Conservation (phyloP, 495 filamentous ascomycete species). For the Friedmanniomyces simplex region DNA sequence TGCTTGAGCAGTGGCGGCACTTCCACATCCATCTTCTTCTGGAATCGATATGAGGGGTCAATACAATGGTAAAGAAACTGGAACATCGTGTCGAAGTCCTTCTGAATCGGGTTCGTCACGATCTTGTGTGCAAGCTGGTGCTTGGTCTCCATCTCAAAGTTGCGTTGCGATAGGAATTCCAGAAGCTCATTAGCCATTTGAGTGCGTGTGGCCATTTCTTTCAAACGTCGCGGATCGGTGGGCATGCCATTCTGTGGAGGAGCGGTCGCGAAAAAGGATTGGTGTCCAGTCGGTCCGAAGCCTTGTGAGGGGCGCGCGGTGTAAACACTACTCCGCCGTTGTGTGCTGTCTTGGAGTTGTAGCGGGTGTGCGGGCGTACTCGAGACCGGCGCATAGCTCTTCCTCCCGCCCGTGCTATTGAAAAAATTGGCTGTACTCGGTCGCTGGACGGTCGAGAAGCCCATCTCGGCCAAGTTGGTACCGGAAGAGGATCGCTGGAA, state of each 20-base stretch:
- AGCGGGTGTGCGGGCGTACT: slow-evolving; percentile 34
- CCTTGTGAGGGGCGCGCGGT: slow-evolving; percentile 48
- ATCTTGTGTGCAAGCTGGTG: slow-evolving; percentile 78
- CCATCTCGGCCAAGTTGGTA: slow-evolving; percentile 58
- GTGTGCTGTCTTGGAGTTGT: slow-evolving; percentile 31
- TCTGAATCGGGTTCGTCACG: slow-evolving; percentile 87
- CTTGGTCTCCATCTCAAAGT: slow-evolving; percentile 97
- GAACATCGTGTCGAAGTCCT: slow-evolving; percentile 94
- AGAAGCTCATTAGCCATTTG: slow-evolving; percentile 80
- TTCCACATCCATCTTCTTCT: slow-evolving; percentile 86
- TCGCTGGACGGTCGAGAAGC: slow-evolving; percentile 78
- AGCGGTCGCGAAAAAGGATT: slow-evolving; percentile 85
- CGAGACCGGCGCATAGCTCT: slow-evolving; percentile 59
- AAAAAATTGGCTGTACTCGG: slow-evolving; percentile 64
- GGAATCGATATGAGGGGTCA: slow-evolving; percentile 83
- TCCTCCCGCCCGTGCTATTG: slow-evolving; percentile 49
- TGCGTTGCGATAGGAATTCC: slow-evolving; percentile 80
- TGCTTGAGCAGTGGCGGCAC: slow-evolving; percentile 85
- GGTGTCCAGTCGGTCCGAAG: slow-evolving; percentile 54
- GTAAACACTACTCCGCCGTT: slow-evolving; percentile 82
- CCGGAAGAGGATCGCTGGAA: slow-evolving; percentile 78
- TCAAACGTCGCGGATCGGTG: slow-evolving; percentile 78
- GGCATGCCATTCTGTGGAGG: slow-evolving; percentile 69
- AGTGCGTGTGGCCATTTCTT: slow-evolving; percentile 61
- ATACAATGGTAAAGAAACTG: slow-evolving; percentile 95